These are phyloP conservation scores for Medicago ruthenica DNA, from an alignment of 306 rosid genomes.

Conservation along the genomic window DNA sequence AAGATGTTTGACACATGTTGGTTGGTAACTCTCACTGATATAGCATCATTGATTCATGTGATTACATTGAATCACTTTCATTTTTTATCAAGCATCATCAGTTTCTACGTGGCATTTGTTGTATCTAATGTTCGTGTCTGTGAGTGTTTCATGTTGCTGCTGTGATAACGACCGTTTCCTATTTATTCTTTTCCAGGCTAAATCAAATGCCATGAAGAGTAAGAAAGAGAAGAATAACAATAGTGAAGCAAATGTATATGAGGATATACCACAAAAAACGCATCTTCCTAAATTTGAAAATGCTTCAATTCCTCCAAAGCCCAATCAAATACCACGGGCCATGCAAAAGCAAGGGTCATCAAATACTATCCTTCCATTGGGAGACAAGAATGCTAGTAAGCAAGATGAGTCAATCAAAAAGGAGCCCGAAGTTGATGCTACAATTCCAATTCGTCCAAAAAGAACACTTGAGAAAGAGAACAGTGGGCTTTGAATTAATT, in stretches of 20 bases:
- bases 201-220: conserved; percentile 67
- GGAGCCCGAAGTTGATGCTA: conserved; percentile 58
- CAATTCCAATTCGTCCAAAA: conserved; percentile 57
- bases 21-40: too few relatives aligned
- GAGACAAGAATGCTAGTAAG: conserved; percentile 74
- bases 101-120: too few relatives aligned
- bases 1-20: too few relatives aligned
- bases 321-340: conserved; percentile 73
- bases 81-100: too few relatives aligned
- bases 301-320: conserved; percentile 42
- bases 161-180: conserved; percentile 1
- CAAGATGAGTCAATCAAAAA: conserved; percentile 58
- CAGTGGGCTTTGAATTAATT: conserved; percentile 51
- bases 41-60: too few relatives aligned
- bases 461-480: conserved; percentile 83
- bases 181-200: conserved; percentile 53
- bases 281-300: conserved; percentile 36
- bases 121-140: not conserved
- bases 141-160: not conserved
- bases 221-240: conserved; percentile 41
- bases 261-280: conserved; percentile 37
- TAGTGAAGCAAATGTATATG: conserved; percentile 30
- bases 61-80: not conserved
- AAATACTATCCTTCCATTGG: conserved; percentile 56
- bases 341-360: conserved; percentile 67